These are phyloP conservation scores for Puccinia sorghi DNA, from an alignment of 1,284 basidiomycete species.

Conservation along the genomic window DNA sequence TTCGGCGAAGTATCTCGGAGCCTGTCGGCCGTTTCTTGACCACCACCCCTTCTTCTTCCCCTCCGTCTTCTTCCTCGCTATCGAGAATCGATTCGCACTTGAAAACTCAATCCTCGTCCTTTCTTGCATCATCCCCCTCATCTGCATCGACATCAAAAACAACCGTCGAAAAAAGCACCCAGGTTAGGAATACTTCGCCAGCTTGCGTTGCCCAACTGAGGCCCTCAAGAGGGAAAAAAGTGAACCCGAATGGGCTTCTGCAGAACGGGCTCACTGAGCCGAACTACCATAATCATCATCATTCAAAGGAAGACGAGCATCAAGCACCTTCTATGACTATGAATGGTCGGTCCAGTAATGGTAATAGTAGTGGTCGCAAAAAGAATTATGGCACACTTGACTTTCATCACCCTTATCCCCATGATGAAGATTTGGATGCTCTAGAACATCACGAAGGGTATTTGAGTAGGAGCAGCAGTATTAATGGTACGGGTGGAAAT, in stretches of 20 bases:
- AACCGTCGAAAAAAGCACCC: not conserved
- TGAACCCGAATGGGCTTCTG: not conserved
- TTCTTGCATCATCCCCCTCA: not conserved
- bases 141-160: slow-evolving; percentile 8
- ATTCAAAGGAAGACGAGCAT: not conserved
- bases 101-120: not conserved
- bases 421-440: not conserved
- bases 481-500: not conserved
- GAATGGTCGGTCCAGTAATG: not conserved
- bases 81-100: not conserved
- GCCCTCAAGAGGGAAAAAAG: slow-evolving; percentile 3
- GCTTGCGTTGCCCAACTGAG: not conserved
- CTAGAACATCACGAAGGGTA: not conserved
- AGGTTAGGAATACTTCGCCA: not conserved
- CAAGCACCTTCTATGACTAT: not conserved
- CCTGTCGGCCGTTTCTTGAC: slow-evolving; percentile 10
- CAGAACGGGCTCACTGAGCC: not conserved
- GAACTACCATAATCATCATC: not conserved
- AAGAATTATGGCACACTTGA: not conserved
- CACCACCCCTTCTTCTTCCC: not conserved
- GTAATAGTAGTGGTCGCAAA: not conserved
- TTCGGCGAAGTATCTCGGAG: slow-evolving; percentile 22
- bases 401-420: not conserved
- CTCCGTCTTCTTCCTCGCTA: not conserved
- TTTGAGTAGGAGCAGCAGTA: not conserved